phyloP scores from a whole-genome alignment of 441 rosid genomes.

The Syzygium syzygioides region DNA sequence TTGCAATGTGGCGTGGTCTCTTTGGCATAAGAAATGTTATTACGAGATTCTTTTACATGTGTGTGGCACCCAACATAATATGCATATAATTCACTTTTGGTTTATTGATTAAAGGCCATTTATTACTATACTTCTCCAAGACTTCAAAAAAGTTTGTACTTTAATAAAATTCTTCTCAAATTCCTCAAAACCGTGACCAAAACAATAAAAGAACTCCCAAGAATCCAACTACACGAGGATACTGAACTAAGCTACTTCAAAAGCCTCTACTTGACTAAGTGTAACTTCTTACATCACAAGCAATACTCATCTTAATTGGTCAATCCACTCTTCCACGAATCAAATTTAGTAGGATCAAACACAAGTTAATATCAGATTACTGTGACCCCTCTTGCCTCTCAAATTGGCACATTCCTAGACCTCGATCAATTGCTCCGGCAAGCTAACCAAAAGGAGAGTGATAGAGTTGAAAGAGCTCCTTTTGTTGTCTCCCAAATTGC shows the following conservation, averaged over 20 bases:
- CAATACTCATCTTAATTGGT: background rate
- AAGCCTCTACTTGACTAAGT: background rate
- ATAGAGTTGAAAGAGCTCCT: background rate
- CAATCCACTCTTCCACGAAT: background rate
- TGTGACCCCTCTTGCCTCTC: background rate
- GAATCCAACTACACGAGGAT: too few species aligned
- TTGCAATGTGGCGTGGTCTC: too few species aligned
- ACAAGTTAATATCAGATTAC: background rate
- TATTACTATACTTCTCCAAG: too few species aligned
- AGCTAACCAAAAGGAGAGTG: background rate
- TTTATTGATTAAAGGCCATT: background rate
- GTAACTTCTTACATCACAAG: background rate
- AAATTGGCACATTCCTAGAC: background rate
- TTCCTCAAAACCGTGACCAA: too few species aligned
- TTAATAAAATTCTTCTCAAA: too few species aligned
- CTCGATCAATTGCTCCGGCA: background rate
- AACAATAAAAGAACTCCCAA: too few species aligned
- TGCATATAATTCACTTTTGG: background rate
- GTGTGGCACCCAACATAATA: too few species aligned
- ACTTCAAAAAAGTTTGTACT: too few species aligned
- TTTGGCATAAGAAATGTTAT: too few species aligned
- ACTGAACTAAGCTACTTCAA: too few species aligned
- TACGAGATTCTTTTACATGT: too few species aligned
- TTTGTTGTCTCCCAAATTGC: background rate
- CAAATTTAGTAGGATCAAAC: background rate